Conservation (phyloP, 768 basidiomycete species). For the Pisolithus orientalis region DNA sequence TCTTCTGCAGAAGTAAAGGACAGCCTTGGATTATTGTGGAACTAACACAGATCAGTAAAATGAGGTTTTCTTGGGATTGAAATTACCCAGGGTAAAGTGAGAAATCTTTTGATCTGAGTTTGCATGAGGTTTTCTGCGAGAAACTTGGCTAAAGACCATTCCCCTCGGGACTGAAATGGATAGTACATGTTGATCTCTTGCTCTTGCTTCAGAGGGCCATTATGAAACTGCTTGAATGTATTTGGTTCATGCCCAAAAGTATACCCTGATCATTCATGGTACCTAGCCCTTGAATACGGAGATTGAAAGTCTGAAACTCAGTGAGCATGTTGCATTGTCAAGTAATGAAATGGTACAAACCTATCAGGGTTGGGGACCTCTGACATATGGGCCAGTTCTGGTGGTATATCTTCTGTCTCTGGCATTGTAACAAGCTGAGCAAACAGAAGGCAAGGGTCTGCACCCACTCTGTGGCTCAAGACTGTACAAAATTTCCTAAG, state of each 20-base stretch:
- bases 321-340: neutral
- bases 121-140: neutral
- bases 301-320: neutral
- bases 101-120: neutral
- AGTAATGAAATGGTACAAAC: neutral
- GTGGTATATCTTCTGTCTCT: neutral
- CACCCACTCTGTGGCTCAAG: neutral
- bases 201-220: neutral
- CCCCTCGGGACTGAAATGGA: neutral
- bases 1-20: constrained; percentile 18
- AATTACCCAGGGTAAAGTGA: neutral
- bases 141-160: neutral
- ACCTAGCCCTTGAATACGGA: neutral
- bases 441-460: no score
- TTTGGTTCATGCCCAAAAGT: neutral
- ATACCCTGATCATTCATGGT: neutral
- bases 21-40: neutral
- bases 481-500: neutral
- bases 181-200: neutral
- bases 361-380: neutral
- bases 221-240: neutral
- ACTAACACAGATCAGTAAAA: neutral
- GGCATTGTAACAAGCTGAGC: no score
- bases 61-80: neutral
- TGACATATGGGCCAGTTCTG: neutral